phyloP scores from a whole-genome alignment of 2,329 filamentous ascomycete genomes.

The Cytospora schulzeri region DNA sequence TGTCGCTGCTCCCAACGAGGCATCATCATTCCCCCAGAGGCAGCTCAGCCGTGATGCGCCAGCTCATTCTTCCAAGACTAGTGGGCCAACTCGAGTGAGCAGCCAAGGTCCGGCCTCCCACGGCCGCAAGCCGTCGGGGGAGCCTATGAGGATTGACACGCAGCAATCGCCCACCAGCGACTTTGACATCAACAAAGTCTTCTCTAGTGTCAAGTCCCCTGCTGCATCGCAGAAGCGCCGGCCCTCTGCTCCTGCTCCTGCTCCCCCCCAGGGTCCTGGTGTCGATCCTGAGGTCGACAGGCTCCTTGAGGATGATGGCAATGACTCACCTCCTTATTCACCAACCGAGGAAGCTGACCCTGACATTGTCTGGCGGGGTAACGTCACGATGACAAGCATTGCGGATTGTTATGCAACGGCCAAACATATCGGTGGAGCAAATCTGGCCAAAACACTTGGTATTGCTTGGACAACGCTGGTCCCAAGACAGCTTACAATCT shows the following conservation, averaged over 20 bases:
- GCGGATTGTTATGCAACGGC: constrained; percentile 77
- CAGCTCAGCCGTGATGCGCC: constrained; percentile 37
- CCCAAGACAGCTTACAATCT: constrained; percentile 68
- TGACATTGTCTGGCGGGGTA: constrained; percentile 76
- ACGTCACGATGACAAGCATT: constrained; percentile 73
- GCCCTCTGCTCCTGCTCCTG: constrained; percentile 49
- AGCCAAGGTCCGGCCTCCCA: constrained; percentile 16
- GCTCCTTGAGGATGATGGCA: constrained; percentile 79
- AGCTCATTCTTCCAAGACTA: constrained; percentile 19
- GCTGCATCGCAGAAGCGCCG: constrained; percentile 50
- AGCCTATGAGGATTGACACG: constrained; percentile 47
- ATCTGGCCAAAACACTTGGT: constrained; percentile 62
- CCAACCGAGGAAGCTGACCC: constrained; percentile 75
- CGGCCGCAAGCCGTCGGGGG: constrained; percentile 26
- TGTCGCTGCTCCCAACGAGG: constrained; percentile 40
- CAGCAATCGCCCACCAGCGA: constrained; percentile 59
- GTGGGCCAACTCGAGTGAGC: constrained; percentile 3
- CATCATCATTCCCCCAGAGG: constrained; percentile 41
- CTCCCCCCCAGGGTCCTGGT: constrained; percentile 55
- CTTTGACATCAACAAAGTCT: constrained; percentile 86
- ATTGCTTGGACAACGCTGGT: constrained; percentile 73
- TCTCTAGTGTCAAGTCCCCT: constrained; percentile 80
- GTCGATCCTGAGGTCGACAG: constrained; percentile 90
- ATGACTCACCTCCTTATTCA: constrained; percentile 80
- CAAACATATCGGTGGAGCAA: constrained; percentile 81